These are phyloP conservation scores for Fusarium nelsonii DNA, from an alignment of 2,329 filamentous ascomycete species.

Conservation along the genomic window DNA sequence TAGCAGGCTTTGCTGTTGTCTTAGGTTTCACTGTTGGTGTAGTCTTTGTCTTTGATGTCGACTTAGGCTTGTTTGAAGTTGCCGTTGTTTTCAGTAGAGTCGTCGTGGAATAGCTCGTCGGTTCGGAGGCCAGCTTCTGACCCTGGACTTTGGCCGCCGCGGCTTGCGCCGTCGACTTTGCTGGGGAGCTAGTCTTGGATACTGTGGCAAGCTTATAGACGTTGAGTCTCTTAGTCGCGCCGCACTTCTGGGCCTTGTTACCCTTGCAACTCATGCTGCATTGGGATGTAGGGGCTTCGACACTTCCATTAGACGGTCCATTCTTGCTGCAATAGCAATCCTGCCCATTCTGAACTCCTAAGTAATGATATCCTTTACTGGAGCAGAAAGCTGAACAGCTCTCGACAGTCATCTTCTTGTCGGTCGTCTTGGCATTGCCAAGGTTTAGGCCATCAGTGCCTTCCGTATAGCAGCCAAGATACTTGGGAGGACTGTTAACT, in stretches of 20 bases:
- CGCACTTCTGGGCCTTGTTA: conserved; percentile 31
- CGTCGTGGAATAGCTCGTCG: background rate
- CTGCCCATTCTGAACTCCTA: conserved; percentile 37
- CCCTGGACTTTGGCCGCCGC: background rate
- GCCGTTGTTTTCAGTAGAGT: background rate
- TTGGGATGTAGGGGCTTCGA: conserved; percentile 21
- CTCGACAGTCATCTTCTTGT: conserved; percentile 32
- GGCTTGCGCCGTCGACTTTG: background rate
- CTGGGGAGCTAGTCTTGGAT: conserved; percentile 2
- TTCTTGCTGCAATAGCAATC: conserved; percentile 39
- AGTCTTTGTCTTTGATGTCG: background rate
- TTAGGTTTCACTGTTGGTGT: background rate
- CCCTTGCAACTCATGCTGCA: conserved; percentile 36
- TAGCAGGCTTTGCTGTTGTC: background rate
- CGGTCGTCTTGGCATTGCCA: conserved; percentile 20
- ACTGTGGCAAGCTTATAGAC: conserved; percentile 33
- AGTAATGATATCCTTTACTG: conserved; percentile 23
- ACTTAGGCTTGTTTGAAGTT: background rate
- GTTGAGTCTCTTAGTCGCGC: conserved; percentile 25
- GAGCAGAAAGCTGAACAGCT: conserved; percentile 37
- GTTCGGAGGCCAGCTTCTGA: background rate
- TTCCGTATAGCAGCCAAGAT: conserved; percentile 42
- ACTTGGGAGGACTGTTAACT: background rate
- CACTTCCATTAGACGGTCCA: conserved; percentile 31
- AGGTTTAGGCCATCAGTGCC: conserved; percentile 22